Conservation (phyloP, 345 rosid species). For the Hypericum androsaemum region DNA sequence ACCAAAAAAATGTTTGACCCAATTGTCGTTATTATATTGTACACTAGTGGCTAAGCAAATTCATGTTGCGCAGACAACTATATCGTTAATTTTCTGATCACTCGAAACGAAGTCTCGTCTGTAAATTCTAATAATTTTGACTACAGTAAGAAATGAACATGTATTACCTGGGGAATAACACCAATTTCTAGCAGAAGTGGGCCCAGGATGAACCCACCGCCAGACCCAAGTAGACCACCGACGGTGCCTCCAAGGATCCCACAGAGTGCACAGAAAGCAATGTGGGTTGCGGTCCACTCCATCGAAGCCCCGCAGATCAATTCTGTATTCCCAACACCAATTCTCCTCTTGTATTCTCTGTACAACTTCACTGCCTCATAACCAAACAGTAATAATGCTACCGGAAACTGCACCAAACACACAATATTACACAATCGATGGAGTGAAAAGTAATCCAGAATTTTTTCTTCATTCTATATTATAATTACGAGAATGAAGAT, state of each 20-base stretch:
- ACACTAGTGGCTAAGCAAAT: too few relatives aligned
- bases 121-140: background rate
- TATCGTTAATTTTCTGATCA: too few relatives aligned
- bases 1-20: too few relatives aligned
- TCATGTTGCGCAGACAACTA: too few relatives aligned
- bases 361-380: slow-evolving; percentile 57
- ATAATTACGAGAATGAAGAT: too few relatives aligned
- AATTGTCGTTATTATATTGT: too few relatives aligned
- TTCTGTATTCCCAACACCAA: slow-evolving; percentile 53
- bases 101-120: too few relatives aligned
- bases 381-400: slow-evolving; percentile 49
- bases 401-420: slow-evolving; percentile 43
- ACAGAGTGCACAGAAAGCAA: slow-evolving; percentile 74
- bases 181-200: slow-evolving; percentile 97
- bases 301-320: slow-evolving; percentile 79
- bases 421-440: too few relatives aligned
- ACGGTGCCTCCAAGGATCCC: slow-evolving; percentile 79
- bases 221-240: slow-evolving; percentile 91
- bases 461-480: too few relatives aligned
- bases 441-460: too few relatives aligned
- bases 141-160: background rate
- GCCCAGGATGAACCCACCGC: slow-evolving; percentile 91
- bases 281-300: slow-evolving; percentile 65
- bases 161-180: slow-evolving; percentile 76
- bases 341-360: slow-evolving; percentile 48